Conservation (phyloP, 2,329 filamentous ascomycete genomes). For the Nannizziopsis barbatae region DNA sequence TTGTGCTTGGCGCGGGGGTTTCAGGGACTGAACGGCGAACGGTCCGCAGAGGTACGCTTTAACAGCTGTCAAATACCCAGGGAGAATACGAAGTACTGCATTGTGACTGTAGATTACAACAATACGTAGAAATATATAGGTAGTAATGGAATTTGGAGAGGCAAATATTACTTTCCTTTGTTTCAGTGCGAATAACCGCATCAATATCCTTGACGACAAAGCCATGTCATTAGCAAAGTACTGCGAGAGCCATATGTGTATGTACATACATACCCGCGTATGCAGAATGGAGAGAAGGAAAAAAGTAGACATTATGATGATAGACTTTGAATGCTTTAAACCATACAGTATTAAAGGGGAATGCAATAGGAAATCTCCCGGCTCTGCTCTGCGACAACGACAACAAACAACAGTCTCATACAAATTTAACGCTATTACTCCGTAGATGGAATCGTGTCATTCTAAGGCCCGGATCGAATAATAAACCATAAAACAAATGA, state of each 20-base stretch:
- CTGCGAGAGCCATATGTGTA: not conserved
- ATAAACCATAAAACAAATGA: not conserved
- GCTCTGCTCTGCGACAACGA: not conserved
- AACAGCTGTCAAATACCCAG: no score
- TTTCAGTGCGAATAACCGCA: no score
- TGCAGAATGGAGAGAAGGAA: not conserved
- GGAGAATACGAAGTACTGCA: no score
- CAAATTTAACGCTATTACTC: conserved; percentile 3
- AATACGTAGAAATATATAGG: no score
- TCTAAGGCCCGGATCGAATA: not conserved
- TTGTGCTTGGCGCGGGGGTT: no score
- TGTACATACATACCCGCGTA: not conserved
- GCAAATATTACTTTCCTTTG: no score
- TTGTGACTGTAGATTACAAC: no score
- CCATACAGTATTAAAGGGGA: conserved; percentile 9
- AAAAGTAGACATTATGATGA: not conserved
- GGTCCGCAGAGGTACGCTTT: no score
- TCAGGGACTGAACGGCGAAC: no score
- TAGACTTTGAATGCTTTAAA: not conserved
- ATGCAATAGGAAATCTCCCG: not conserved
- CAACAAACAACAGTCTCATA: not conserved
- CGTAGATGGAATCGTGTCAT: not conserved
- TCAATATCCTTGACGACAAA: not conserved
- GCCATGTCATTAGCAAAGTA: not conserved
- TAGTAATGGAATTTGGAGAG: no score